Evolutionary conservation across 2,329 filamentous ascomycete genomes (phyloP), one percentile per base, ranked within the genome.

Genomic region (Fusarium mundagurra): DNA sequence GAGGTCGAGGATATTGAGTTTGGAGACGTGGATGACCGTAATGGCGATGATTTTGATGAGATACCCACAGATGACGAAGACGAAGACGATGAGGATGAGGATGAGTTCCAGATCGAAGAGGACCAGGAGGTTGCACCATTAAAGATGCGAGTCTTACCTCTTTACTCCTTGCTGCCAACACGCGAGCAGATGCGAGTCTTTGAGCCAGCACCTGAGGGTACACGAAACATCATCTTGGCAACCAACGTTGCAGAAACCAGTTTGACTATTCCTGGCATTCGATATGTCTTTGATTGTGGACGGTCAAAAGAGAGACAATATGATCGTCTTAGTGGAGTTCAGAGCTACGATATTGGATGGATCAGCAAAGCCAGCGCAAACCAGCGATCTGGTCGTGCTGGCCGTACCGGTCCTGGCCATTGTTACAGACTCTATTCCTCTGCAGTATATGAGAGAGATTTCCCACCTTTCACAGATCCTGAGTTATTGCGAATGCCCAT

Each of bases 201-300:
- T 77, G 92, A 98, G 72, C 88, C 92, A 1, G 90, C 94, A 2
- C 95, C 96, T 2, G 93, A 95, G 63, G 93, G 93, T 22, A 93
- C 93, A 14, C 91, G 96, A 14, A 88, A 96, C 31, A 93, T 99
- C 59, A 93, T 99, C 8, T 85, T 99, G 45, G 95, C 96, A 1
- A 99, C 96, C 48, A 99, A 99, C 82, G 94, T 99, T 50, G 96
- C 96, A 0, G 96, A 99, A 83, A 99, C 96, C 1, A 97, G 94
- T 89, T 88, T 99, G 80, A 99, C 96, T 2, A 99, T 99, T 65
- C 96, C 96, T 1, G 95, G 95, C 4, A 95, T 97, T 70, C 91
- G 94, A 69, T 99, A 98, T 80, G 96, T 99, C 14, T 98, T 99
- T 72, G 96, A 98, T 82, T 95, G 94, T 74, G 96, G 96, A 39